phyloP scores from a whole-genome alignment of 257 asterid genomes.

The Phtheirospermum japonicum region DNA sequence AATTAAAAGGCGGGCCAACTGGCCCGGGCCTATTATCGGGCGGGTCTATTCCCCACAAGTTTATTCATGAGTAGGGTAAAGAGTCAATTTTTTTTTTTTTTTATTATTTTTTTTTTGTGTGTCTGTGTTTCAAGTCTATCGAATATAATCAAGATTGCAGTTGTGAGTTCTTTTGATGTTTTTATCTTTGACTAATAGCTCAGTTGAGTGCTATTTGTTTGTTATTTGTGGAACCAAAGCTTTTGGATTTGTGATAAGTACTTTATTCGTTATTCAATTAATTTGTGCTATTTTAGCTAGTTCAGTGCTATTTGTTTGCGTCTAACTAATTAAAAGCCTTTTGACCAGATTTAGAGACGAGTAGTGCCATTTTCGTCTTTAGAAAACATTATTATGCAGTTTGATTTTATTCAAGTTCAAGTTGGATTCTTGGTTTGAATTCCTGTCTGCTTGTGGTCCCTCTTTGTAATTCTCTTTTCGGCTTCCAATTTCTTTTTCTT shows the following conservation, averaged over 20 bases:
- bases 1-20: too few species aligned
- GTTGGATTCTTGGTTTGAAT: neutral
- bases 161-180: neutral
- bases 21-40: too few species aligned
- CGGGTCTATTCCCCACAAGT: too few species aligned
- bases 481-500: slow-evolving; percentile 21
- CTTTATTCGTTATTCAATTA: too few species aligned
- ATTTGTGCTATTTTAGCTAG: neutral
- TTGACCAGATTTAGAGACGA: neutral
- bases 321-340: neutral
- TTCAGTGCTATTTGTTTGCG: neutral
- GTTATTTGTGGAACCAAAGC: neutral
- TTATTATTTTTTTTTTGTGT: too few species aligned
- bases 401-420: neutral
- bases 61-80: neutral
- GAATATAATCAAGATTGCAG: neutral
- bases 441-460: neutral
- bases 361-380: neutral
- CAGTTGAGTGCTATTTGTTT: neutral
- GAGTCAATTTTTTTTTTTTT: neutral
- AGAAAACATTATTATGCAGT: neutral
- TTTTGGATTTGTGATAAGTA: neutral
- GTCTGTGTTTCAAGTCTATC: neutral
- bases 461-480: neutral
- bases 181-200: neutral